A percentile compares a stretch with the other conserved stretches of the same genome.
These are phyloP conservation scores for Chytriomyces confervae DNA, from an alignment of 192 early-diverging fungal species.

Conservation along the genomic window DNA sequence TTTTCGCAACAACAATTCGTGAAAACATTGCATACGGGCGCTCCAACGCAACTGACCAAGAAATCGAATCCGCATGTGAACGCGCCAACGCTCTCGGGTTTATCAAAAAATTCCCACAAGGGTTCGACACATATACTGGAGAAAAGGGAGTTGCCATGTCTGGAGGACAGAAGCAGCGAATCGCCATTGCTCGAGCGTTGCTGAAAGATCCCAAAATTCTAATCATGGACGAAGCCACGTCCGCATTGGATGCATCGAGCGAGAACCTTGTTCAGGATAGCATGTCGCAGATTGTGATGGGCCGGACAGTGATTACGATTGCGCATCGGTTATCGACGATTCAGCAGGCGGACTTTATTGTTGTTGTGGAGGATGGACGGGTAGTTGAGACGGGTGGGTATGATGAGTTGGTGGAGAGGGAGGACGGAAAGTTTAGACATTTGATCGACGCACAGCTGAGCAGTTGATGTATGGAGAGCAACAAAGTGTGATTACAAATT, in stretches of 20 bases:
- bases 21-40: slow-evolving; percentile 93
- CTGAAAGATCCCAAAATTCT: slow-evolving; percentile 63
- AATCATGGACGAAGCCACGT: slow-evolving; percentile 84
- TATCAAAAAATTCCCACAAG: slow-evolving; percentile 63
- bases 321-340: slow-evolving; percentile 78
- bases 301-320: slow-evolving; percentile 69
- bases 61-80: slow-evolving; percentile 61
- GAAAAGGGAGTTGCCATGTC: slow-evolving; percentile 66
- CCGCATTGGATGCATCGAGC: slow-evolving; percentile 70
- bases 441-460: slow-evolving; percentile 28
- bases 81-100: slow-evolving; percentile 81
- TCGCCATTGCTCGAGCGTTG: slow-evolving; percentile 81
- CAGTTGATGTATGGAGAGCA: neutral
- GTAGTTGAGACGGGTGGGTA: slow-evolving; percentile 65
- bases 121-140: slow-evolving; percentile 52
- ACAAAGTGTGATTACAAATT: neutral
- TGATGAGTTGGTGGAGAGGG: slow-evolving; percentile 54
- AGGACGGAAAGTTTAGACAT: slow-evolving; percentile 33
- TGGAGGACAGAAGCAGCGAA: slow-evolving; percentile 86
- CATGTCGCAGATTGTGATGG: slow-evolving; percentile 56
- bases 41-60: slow-evolving; percentile 49
- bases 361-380: slow-evolving; percentile 49
- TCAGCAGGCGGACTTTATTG: slow-evolving; percentile 68
- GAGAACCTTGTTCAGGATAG: slow-evolving; percentile 71
- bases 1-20: slow-evolving; percentile 91